Conservation (phyloP, 2,329 filamentous ascomycete genomes). For the Penicillium sp. region DNA sequence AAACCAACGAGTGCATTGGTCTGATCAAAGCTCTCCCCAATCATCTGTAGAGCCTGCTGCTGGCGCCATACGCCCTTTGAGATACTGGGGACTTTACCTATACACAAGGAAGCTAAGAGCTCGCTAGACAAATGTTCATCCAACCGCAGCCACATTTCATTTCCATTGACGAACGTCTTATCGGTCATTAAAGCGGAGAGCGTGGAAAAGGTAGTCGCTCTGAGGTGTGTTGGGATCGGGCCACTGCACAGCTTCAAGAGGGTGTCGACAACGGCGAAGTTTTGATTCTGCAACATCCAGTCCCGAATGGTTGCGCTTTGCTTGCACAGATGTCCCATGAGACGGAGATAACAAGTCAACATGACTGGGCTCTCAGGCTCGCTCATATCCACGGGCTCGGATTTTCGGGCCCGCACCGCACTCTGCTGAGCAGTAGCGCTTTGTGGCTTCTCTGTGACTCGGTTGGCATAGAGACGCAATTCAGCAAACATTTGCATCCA, state of each 20-base stretch:
- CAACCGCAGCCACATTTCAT: conserved; percentile 75
- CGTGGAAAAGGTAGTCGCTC: conserved; percentile 80
- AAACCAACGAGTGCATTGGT: conserved; percentile 80
- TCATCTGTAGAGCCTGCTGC: conserved; percentile 70
- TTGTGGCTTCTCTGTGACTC: conserved; percentile 71
- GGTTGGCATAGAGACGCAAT: conserved; percentile 77
- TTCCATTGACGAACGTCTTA: conserved; percentile 67
- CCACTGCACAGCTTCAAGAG: conserved; percentile 79
- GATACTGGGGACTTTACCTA: conserved; percentile 49
- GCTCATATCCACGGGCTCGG: conserved; percentile 68
- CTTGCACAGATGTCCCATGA: conserved; percentile 78
- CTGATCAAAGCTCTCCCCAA: conserved; percentile 80
- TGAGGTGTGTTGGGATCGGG: conserved; percentile 71
- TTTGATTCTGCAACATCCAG: conserved; percentile 70
- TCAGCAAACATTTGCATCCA: conserved; percentile 94
- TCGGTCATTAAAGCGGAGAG: conserved; percentile 73
- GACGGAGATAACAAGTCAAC: conserved; percentile 88
- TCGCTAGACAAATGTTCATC: conserved; percentile 75
- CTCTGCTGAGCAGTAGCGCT: conserved; percentile 49
- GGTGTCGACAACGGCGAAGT: conserved; percentile 69
- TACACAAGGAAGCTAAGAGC: conserved; percentile 35
- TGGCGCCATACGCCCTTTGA: conserved; percentile 45
- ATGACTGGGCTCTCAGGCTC: conserved; percentile 96
- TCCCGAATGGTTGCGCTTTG: conserved; percentile 71
- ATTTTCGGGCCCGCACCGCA: conserved; percentile 61